These are phyloP conservation scores for Batrachochytrium dendrobatidis DNA, from an alignment of 371 early-diverging fungal genomes.

Conservation along the genomic window DNA sequence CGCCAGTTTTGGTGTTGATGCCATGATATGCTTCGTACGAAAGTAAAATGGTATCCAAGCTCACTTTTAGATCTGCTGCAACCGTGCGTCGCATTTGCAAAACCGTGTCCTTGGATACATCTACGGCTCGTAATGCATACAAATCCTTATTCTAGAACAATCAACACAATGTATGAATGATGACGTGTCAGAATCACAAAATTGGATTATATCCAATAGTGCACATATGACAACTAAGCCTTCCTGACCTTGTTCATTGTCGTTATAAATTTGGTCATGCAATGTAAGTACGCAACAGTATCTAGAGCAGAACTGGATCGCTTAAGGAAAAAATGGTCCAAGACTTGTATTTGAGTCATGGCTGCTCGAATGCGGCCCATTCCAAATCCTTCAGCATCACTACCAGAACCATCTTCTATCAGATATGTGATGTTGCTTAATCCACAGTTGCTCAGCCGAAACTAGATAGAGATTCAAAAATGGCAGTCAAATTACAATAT, in stretches of 20 bases:
- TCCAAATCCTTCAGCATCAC: conserved; percentile 45
- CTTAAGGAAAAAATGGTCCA: conserved; percentile 69
- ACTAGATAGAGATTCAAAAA: conserved; percentile 32
- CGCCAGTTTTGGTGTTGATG: conserved; percentile 63
- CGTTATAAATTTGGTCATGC: conserved; percentile 40
- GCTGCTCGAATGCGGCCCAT: conserved; percentile 55
- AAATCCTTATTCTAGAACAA: conserved; percentile 37
- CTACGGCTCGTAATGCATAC: conserved; percentile 24
- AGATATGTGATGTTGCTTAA: conserved; percentile 70
- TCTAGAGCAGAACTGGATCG: conserved; percentile 63
- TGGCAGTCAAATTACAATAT: not conserved
- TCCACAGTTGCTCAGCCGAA: conserved; percentile 62
- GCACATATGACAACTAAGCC: not conserved
- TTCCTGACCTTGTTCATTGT: conserved; percentile 9
- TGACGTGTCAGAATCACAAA: not conserved
- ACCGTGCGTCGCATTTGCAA: conserved; percentile 5
- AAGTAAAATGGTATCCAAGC: conserved; percentile 25
- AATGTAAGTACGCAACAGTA: conserved; percentile 64
- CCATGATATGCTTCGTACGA: conserved; percentile 51
- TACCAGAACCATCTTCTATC: conserved; percentile 64
- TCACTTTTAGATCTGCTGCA: not conserved
- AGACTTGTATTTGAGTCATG: conserved; percentile 58
- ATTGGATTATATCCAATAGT: not conserved
- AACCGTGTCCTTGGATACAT: conserved; percentile 12
- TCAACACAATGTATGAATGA: too few species aligned